Evolutionary conservation across 805 yeast genomes (phyloP), one percentile per base, ranked within the genome.

Genomic region (Zygotorulaspora sp.): DNA sequence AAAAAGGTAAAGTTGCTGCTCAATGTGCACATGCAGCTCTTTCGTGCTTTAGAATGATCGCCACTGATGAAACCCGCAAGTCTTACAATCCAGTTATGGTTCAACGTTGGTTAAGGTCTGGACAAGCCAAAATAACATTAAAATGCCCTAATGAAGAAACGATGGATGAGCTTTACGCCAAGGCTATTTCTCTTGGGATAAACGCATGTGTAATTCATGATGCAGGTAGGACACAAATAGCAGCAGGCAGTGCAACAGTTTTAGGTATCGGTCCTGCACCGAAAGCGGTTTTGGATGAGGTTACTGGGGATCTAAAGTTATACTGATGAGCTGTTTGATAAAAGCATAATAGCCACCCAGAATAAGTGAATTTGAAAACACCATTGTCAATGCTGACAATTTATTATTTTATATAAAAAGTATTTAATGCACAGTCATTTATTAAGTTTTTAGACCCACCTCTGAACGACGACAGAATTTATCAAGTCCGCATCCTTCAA

Each of bases 231-330:
- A 90, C 98, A 1, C 97, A 92, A 60, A 78, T 92, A 35, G 95
- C 86, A n/a, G 83, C 96, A 5, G 97, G 97, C 1, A 80, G 92
- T 42, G 94, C 95, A 2, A 92, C 98, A 0, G 97, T 92, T 1
- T 65, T 92, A n/a, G 98, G 97, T 1, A 59, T 92, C 18, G 99
- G 99, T 0, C 99, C 99, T 1, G 97, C 96, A 13, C 97, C 97
- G 15, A 85, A 80, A 48, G 50, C 71, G 0, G 78, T 81, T 0
- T 61, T 90, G 43, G 96, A 92, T 58, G 77, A 80, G 56, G 77
- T 90, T 38, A 89, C 97, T 1, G 81, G 85, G 11, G 80, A 72
- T 17, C 68, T 90, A 51, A 85, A 82, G 57, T 66, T 90, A 42
- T 86, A 83, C 55, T 87, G 62, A 49, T 18, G n/a, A n/a, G n/a